Percentiles rank a stretch among this genome's conserved stretches.
Conservation (phyloP, 2,329 filamentous ascomycete genomes). For the Botrytis pseudocinerea region DNA sequence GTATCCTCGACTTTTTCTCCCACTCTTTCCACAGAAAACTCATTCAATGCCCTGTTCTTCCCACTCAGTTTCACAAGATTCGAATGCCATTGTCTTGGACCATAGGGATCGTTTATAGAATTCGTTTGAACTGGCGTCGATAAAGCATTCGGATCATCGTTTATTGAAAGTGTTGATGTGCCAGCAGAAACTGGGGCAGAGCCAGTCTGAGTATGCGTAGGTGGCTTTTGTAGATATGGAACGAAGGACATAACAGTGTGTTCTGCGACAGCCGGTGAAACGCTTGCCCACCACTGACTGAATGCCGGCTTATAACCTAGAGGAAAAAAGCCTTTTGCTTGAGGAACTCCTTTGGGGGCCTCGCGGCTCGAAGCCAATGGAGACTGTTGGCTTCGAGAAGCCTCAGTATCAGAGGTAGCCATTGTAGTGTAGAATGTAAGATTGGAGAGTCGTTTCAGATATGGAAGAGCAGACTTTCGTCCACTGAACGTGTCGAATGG, state of each 20-base stretch:
- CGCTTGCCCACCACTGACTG: slow-evolving; percentile 88
- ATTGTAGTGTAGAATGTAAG: slow-evolving; percentile 40
- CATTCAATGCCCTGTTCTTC: slow-evolving; percentile 84
- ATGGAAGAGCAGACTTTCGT: slow-evolving; percentile 33
- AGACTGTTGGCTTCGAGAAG: slow-evolving; percentile 46
- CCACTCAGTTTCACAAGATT: slow-evolving; percentile 82
- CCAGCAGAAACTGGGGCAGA: slow-evolving; percentile 49
- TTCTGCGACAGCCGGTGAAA: slow-evolving; percentile 83
- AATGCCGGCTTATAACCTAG: slow-evolving; percentile 89
- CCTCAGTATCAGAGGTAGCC: slow-evolving; percentile 39
- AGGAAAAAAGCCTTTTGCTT: slow-evolving; percentile 64
- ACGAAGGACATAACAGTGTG: slow-evolving; percentile 84
- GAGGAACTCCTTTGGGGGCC: slow-evolving; percentile 40
- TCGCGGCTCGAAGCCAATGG: slow-evolving; percentile 51
- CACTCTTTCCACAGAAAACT: slow-evolving; percentile 84
- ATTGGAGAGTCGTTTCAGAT: slow-evolving; percentile 36
- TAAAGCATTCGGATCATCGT: slow-evolving; percentile 43
- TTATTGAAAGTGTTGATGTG: slow-evolving; percentile 44
- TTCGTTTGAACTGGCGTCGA: slow-evolving; percentile 47
- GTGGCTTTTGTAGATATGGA: slow-evolving; percentile 75
- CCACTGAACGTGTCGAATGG: slow-evolving; percentile 36
- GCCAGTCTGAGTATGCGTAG: slow-evolving; percentile 55
- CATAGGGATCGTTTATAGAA: slow-evolving; percentile 70
- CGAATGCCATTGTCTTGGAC: slow-evolving; percentile 81
- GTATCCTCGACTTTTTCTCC: slow-evolving; percentile 80